These are phyloP conservation scores for Protoeuglena noctilucae DNA, from an alignment of 139 green algal species.

Conservation along the genomic window DNA sequence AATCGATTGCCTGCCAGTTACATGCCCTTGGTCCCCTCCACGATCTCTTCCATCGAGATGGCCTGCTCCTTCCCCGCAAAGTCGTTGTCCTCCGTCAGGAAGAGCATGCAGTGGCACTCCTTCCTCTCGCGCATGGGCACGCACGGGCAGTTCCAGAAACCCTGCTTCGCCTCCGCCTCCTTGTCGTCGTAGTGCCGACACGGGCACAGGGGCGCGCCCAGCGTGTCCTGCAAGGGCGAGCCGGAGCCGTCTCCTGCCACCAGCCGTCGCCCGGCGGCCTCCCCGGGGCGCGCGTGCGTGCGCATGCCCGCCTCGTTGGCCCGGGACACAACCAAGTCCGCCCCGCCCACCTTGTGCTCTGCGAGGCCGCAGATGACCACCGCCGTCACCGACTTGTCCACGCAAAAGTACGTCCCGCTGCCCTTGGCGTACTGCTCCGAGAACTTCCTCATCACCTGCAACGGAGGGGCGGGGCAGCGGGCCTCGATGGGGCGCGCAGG, in stretches of 20 bases:
- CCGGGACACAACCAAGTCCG: no score
- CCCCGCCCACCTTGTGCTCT: constrained; percentile 99
- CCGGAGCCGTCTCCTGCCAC: no score
- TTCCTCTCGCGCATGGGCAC: constrained; percentile 95
- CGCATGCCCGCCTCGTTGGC: no score
- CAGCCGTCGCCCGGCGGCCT: no score
- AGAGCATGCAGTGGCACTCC: constrained; percentile 99
- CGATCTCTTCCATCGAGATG: constrained; percentile 41
- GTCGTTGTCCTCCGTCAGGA: constrained; percentile 90
- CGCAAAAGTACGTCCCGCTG: constrained; percentile 88
- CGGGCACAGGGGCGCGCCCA: constrained; percentile 89
- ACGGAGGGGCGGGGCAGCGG: constrained; percentile 1
- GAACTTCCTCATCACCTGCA: constrained; percentile 97
- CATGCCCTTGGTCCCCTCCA: constrained; percentile 12
- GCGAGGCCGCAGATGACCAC: constrained; percentile 95
- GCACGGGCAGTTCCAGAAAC: constrained; percentile 99
- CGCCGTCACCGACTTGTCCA: constrained; percentile 93
- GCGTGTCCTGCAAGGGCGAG: no score
- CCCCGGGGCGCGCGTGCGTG: no score
- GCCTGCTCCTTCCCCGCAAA: constrained; percentile 77
- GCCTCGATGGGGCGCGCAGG: no score
- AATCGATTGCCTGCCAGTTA: no score
- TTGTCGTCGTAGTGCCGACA: constrained; percentile 99
- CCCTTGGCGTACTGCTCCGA: constrained; percentile 92
- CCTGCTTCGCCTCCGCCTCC: constrained; percentile 68